Evolutionary conservation across 169 alveolate genomes (phyloP).

Genomic region (Eimeria necatrix): DNA sequence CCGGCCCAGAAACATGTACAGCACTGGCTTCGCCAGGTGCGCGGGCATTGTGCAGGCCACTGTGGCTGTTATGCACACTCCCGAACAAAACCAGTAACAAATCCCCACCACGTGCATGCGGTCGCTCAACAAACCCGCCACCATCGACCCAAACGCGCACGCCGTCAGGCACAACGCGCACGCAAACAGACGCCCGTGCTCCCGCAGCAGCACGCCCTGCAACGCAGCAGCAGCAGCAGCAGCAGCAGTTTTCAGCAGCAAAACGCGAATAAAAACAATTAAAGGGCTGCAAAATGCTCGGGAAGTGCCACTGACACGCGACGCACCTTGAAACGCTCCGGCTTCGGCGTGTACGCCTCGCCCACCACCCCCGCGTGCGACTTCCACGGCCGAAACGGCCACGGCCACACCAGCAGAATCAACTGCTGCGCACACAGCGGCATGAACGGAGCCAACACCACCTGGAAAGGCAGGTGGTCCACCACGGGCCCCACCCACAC

Average conservation of each 20-base stretch:
- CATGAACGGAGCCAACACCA: slow-evolving; percentile 64
- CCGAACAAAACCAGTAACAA: slow-evolving; percentile 65
- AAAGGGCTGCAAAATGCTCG: not conserved
- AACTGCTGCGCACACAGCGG: slow-evolving; percentile 78
- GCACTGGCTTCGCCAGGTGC: slow-evolving; percentile 69
- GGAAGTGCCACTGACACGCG: not conserved
- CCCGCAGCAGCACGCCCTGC: slow-evolving; percentile 41
- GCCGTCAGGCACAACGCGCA: slow-evolving; percentile 73
- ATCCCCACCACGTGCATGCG: slow-evolving; percentile 63
- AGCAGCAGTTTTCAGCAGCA: too few relatives aligned
- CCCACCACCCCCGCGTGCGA: slow-evolving; percentile 59
- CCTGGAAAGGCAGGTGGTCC: slow-evolving; percentile 72
- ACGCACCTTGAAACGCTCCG: slow-evolving; percentile 67
- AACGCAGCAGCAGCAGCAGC: not conserved
- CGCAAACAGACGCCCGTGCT: slow-evolving; percentile 67
- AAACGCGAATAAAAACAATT: too few relatives aligned
- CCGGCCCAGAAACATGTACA: slow-evolving; percentile 71
- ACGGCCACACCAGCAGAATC: slow-evolving; percentile 67
- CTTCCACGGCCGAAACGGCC: slow-evolving; percentile 75
- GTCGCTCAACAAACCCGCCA: slow-evolving; percentile 76
- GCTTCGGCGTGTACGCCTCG: slow-evolving; percentile 46
- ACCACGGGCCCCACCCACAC: slow-evolving; percentile 81
- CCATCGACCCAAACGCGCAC: slow-evolving; percentile 71
- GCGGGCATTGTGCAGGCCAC: slow-evolving; percentile 71
- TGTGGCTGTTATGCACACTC: slow-evolving; percentile 48